phyloP scores from a whole-genome alignment of 2,329 filamentous ascomycete species.

The Aspergillus sp. region DNA sequence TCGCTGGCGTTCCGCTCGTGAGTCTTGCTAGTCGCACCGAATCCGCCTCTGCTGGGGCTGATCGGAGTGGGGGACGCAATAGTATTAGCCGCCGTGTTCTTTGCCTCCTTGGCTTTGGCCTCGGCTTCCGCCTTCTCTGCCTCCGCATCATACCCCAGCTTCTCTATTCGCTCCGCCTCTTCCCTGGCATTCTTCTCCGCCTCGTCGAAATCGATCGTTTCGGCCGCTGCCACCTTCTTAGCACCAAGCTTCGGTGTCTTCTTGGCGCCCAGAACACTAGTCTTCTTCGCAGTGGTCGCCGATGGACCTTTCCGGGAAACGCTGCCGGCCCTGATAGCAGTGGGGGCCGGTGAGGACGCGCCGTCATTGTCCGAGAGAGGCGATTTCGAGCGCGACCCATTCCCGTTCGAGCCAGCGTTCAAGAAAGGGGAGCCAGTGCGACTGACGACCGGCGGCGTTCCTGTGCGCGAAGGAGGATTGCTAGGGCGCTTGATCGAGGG shows the following conservation, averaged over 20 bases:
- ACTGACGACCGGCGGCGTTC: conserved; percentile 70
- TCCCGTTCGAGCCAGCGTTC: conserved; percentile 57
- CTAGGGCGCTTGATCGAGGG: conserved; percentile 93
- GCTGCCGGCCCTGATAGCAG: conserved; percentile 63
- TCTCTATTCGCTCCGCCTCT: conserved; percentile 90
- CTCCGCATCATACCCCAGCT: conserved; percentile 89
- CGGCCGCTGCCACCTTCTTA: conserved; percentile 71
- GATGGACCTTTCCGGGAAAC: conserved; percentile 68
- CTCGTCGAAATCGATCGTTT: conserved; percentile 89
- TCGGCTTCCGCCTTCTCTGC: conserved; percentile 55
- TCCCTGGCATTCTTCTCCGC: conserved; percentile 96
- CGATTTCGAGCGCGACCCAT: conserved; percentile 69
- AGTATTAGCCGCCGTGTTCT: conserved; percentile 46
- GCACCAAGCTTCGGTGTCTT: conserved; percentile 76
- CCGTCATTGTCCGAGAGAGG: conserved; percentile 56
- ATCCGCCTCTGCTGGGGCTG: conserved; percentile 54
- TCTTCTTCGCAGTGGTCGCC: conserved; percentile 61
- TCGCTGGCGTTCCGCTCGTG: conserved; percentile 58
- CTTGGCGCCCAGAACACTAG: conserved; percentile 77
- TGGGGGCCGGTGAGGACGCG: conserved; percentile 44
- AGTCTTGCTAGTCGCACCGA: conserved; percentile 48
- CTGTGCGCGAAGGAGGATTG: conserved; percentile 81
- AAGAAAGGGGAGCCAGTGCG: conserved; percentile 87
- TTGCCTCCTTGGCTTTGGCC: conserved; percentile 18
- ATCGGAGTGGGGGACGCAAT: conserved; percentile 69